Conservation (phyloP, 495 filamentous ascomycete species). For the Penicillium malachiteum region DNA sequence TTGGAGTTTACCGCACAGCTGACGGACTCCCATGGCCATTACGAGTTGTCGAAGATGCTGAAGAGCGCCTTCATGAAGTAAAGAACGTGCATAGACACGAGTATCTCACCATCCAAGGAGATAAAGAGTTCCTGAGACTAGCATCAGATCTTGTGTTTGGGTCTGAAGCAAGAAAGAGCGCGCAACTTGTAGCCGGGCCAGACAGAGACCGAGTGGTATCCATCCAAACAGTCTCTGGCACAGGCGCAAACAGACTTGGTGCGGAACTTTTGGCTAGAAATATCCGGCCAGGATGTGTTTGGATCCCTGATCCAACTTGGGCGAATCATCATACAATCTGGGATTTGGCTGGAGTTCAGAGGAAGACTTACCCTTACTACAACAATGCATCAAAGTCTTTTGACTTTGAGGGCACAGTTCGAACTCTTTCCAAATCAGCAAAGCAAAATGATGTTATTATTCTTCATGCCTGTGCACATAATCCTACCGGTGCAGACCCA, state of each 20-base stretch:
- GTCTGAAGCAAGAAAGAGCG: neutral
- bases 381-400: conserved; percentile 2
- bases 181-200: neutral
- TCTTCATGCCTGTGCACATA: conserved; percentile 47
- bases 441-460: conserved; percentile 28
- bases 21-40: conserved; percentile 37
- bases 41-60: conserved; percentile 26
- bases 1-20: conserved; percentile 36
- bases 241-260: conserved; percentile 77
- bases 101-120: conserved; percentile 16
- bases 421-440: neutral
- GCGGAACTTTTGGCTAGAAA: conserved; percentile 64
- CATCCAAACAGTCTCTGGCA: conserved; percentile 78
- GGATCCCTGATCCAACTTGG: conserved; percentile 33
- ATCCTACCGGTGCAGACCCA: conserved; percentile 44
- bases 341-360: conserved; percentile 14
- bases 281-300: conserved; percentile 22
- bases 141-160: conserved; percentile 16
- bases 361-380: conserved; percentile 35
- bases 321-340: conserved; percentile 32
- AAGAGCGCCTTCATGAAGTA: conserved; percentile 16
- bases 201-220: conserved; percentile 13
- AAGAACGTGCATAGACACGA: conserved; percentile 12
- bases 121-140: conserved; percentile 9
- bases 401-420: conserved; percentile 13